phyloP scores from a whole-genome alignment of 352 stramenopile genomes.

The Pythium rishiriense region DNA sequence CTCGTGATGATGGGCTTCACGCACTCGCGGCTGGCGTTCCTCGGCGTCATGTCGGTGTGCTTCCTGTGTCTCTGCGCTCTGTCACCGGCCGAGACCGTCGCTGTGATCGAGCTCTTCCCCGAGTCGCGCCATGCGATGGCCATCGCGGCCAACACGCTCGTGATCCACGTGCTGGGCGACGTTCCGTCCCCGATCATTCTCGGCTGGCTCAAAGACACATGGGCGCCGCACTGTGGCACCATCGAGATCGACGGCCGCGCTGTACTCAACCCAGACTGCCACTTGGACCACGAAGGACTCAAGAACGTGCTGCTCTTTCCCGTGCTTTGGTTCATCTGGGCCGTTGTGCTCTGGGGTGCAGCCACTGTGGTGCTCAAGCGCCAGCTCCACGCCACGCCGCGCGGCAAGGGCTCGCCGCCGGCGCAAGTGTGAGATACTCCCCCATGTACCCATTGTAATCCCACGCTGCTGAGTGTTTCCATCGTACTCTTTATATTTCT shows the following conservation, averaged over 20 bases:
- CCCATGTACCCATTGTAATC: no score
- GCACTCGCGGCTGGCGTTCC: slow-evolving; percentile 49
- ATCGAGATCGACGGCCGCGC: slow-evolving; percentile 61
- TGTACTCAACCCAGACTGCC: slow-evolving; percentile 66
- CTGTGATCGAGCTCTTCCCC: slow-evolving; percentile 89
- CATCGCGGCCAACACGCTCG: slow-evolving; percentile 88
- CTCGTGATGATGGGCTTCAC: slow-evolving; percentile 66
- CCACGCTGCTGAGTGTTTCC: no score
- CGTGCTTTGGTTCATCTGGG: slow-evolving; percentile 74
- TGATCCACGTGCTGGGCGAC: slow-evolving; percentile 93
- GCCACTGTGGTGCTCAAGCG: slow-evolving; percentile 42
- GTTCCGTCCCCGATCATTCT: slow-evolving; percentile 94
- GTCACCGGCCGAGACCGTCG: slow-evolving; percentile 80
- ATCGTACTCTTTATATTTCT: no score
- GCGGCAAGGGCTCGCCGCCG: neutral
- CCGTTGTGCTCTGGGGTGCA: slow-evolving; percentile 62
- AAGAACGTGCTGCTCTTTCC: slow-evolving; percentile 73
- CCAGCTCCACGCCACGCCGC: neutral
- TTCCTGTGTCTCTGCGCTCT: slow-evolving; percentile 79
- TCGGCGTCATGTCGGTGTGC: slow-evolving; percentile 68
- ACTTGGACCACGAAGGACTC: slow-evolving; percentile 58
- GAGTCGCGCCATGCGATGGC: slow-evolving; percentile 86
- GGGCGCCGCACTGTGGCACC: slow-evolving; percentile 88
- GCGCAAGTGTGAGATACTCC: neutral
- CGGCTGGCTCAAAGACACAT: slow-evolving; percentile 91